Evolutionary conservation across 75 land plant species (phyloP).

Genomic region (Cupressus sempervirens): DNA sequence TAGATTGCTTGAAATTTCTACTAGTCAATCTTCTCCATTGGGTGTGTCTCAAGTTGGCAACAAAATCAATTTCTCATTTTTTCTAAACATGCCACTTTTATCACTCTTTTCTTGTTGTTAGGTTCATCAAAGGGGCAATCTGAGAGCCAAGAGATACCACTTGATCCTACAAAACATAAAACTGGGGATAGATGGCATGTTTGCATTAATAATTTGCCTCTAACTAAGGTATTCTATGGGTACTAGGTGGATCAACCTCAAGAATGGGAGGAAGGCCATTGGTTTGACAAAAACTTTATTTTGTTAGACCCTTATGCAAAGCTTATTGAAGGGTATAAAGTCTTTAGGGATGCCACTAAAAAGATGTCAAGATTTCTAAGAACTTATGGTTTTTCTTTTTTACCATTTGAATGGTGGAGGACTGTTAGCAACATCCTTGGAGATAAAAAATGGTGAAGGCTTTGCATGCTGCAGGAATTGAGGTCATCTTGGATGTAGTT

Average conservation of each 20-base stretch:
- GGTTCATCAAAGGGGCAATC: slow-evolving; percentile 10
- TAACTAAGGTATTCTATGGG: slow-evolving; percentile 80
- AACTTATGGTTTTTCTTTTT: slow-evolving; percentile 69
- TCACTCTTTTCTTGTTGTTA: no score
- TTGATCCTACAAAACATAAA: slow-evolving; percentile 65
- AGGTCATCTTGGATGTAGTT: no score
- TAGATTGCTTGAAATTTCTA: no score
- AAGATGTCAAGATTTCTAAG: slow-evolving; percentile 62
- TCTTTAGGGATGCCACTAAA: slow-evolving; percentile 67
- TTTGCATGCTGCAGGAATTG: no score
- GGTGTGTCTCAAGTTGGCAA: no score
- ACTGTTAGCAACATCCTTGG: no score
- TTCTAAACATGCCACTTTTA: no score
- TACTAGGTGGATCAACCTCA: slow-evolving; percentile 85
- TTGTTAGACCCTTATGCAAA: slow-evolving; percentile 96
- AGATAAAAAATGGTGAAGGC: no score
- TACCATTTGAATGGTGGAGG: slow-evolving; percentile 81
- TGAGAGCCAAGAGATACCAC: slow-evolving; percentile 43
- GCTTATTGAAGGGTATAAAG: slow-evolving; percentile 74
- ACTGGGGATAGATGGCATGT: slow-evolving; percentile 93
- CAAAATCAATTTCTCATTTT: no score
- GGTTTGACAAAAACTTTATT: slow-evolving; percentile 63
- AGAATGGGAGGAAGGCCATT: slow-evolving; percentile 78
- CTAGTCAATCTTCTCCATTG: no score
- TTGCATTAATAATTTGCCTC: slow-evolving; percentile 83